Conservation (phyloP, 331 rosid genomes). For the Malus hybrid region DNA sequence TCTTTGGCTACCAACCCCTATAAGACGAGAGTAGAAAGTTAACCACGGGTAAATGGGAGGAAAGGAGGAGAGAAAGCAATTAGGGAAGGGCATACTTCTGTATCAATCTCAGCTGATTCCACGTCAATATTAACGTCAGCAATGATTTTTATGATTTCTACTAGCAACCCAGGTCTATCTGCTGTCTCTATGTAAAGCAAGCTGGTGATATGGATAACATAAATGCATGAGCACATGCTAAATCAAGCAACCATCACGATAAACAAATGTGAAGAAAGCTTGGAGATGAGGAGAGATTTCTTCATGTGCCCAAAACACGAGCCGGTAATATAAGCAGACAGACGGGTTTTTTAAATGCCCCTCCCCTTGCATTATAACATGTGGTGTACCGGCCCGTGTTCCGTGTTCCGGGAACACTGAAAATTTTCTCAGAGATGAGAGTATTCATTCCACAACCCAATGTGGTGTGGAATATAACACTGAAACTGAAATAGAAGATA, state of each 20-base stretch:
- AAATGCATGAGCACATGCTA: constrained; percentile 21
- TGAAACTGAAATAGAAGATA: background rate
- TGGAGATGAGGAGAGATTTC: background rate
- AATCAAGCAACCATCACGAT: constrained; percentile 4
- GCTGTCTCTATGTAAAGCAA: constrained; percentile 88
- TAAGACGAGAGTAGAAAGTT: constrained; percentile 21
- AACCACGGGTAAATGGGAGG: background rate
- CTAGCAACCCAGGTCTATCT: constrained; percentile 84
- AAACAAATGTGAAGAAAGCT: background rate
- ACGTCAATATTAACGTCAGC: constrained; percentile 84
- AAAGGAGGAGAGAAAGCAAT: background rate
- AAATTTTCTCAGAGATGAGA: background rate
- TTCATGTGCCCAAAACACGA: too few species aligned
- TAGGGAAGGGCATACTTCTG: constrained; percentile 50
- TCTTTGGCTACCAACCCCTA: constrained; percentile 97
- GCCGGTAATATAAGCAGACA: too few species aligned
- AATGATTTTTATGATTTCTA: constrained; percentile 77
- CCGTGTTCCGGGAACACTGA: too few species aligned
- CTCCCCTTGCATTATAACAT: too few species aligned
- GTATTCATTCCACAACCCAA: background rate
- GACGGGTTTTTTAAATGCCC: too few species aligned
- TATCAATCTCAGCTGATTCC: constrained; percentile 94
- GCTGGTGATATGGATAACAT: constrained; percentile 41
- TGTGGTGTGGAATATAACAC: background rate
- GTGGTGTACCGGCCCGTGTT: too few species aligned